Evolutionary conservation across 108 stramenopile genomes (phyloP), one percentile per base, ranked within the genome.

Genomic region (Cyclotella atomus): DNA sequence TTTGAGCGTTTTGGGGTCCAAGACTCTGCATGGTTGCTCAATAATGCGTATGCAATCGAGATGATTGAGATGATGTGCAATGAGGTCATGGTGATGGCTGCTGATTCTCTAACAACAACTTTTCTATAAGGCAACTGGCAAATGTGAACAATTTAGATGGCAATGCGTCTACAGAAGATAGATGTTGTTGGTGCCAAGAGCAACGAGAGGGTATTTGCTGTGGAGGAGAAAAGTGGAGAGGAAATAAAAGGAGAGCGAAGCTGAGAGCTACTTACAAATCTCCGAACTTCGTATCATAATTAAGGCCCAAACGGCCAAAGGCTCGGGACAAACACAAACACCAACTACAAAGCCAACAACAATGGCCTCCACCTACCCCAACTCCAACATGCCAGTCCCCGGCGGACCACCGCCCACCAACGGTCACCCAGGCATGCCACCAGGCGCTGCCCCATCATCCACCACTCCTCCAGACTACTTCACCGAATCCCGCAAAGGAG

Each of bases 401-500:
- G 52, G 52, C 20, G 21, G 21, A 19, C 52, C 52, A 19, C 21
- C 52, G 21, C 2, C 9, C 52, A 52, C 21, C 52, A 52, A 52
- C 52, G 52, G 52, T n/a, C n/a, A n/a, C n/a, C n/a, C 47, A 49
- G 14, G 17, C 47, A 15, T 19, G 17, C 47, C 52, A 41, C 38
- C 6, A 41, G n/a, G n/a, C n/a, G n/a, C n/a, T n/a, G n/a, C n/a
- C n/a, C n/a, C n/a, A n/a, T n/a, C n/a, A n/a, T n/a, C n/a, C n/a
- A n/a, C n/a, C n/a, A n/a, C n/a, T n/a, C n/a, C n/a, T n/a, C n/a
- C n/a, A n/a, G n/a, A n/a, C 24, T 98, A 97, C 89, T 98, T 98
- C 81, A 94, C 92, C 54, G 96, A 98, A 77, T 86, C 92, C 12
- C 90, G 92, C 62, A 97, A 96, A 76, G 97, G 97, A 9, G 97